Base-by-base conservation (phyloP, 2,329 filamentous ascomycete genomes). In the Alternaria atra region DNA sequence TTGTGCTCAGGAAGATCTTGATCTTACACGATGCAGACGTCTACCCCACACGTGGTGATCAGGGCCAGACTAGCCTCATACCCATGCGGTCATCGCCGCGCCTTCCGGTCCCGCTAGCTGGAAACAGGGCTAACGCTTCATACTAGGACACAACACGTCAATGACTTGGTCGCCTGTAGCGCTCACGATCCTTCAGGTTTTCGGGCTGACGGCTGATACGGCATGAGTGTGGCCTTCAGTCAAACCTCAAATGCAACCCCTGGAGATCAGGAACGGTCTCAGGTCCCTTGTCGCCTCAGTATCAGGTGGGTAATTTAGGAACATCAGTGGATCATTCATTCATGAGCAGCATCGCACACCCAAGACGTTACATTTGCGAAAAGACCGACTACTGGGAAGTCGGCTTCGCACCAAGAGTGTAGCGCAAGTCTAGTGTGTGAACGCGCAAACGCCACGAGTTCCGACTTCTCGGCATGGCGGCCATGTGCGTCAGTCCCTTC, bases 111-210 rank as follows among this genome's bases (percentile, higher is more conserved):
- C 42, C 58, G 52, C 53, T 62, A 54, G 48, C 48, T 50, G 35
- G 34, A 55, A 63, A 52, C 35, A 48, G 44, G 39, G 47, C 63
- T 71, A 63, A 70, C 55, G 53, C 53, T 29, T 43, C 43, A 54
- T 39, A 13, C 23, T 55, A 76, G 73, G 68, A 15, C 73, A 76
- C 64, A 73, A 75, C 52, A 69, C 68, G 46, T 73, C 73, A 68
- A 74, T 74, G 72, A 73, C 67, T 48, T 76, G 72, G 70, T 58
- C 66, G 27, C 71, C 73, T 5, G 66, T 75, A 39, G 66, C 72
- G 34, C 69, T 76, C 9, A 70, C 69, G 6, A 64, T 75, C 32
- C 63, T 74, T 40, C 63, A 74, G 48, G 64, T 68, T 29, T 73
- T 75, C 52, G 67, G 69, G 25, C 54, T 74, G 35, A 67, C 66